Conservation (phyloP, 768 basidiomycete genomes). For the Asterophora parasitica region DNA sequence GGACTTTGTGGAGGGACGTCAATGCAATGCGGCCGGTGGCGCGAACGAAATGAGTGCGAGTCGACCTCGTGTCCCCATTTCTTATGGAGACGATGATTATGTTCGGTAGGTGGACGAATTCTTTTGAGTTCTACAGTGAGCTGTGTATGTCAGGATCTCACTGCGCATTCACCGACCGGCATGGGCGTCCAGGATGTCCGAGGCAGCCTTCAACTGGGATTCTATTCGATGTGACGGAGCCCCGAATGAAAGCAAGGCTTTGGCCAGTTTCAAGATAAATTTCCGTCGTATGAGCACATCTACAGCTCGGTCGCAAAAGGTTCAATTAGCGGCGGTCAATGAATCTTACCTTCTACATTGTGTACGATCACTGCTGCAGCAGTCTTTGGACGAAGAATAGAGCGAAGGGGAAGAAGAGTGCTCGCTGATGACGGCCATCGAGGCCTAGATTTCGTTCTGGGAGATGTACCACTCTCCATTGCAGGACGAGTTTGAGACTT, state of each 20-base stretch:
- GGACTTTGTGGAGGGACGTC: constrained; percentile 76
- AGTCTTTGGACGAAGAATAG: constrained; percentile 27
- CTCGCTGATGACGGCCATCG: constrained; percentile 10
- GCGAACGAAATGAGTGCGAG: constrained; percentile 83
- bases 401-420: constrained; percentile 18
- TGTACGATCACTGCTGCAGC: constrained; percentile 33
- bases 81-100: constrained; percentile 80
- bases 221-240: constrained; percentile 94
- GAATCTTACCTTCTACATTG: constrained; percentile 42
- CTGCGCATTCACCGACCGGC: constrained; percentile 40
- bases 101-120: constrained; percentile 80
- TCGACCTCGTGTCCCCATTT: constrained; percentile 61
- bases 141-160: not conserved
- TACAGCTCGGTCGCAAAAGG: constrained; percentile 16
- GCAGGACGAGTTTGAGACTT: too few species aligned
- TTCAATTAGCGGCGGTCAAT: not conserved
- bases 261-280: constrained; percentile 83
- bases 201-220: constrained; percentile 78
- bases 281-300: constrained; percentile 49
- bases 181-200: constrained; percentile 70
- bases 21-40: constrained; percentile 77
- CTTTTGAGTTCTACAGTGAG: constrained; percentile 20
- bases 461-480: not conserved
- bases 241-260: constrained; percentile 86
- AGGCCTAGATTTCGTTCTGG: not conserved